Conservation (phyloP, 2,329 filamentous ascomycete species). For the Colletotrichum godetiae region DNA sequence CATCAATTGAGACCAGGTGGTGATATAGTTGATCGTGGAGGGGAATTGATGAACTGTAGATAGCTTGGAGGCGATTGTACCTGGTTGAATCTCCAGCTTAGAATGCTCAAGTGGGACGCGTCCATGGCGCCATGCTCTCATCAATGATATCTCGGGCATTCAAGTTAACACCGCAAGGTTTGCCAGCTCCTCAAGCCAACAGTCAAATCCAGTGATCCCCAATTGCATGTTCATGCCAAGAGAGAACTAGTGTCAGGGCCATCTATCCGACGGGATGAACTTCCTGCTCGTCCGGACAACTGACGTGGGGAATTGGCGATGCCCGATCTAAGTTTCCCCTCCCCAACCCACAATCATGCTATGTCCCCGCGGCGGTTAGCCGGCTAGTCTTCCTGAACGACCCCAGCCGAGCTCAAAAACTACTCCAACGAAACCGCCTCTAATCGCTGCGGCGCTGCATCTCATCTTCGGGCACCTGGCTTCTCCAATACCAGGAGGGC, state of each 20-base stretch:
- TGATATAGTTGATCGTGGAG: background rate
- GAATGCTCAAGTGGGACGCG: background rate
- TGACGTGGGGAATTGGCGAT: background rate
- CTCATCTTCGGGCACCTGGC: background rate
- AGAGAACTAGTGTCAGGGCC: background rate
- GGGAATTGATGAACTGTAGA: background rate
- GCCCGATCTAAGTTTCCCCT: background rate
- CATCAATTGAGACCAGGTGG: too few species aligned
- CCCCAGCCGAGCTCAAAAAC: background rate
- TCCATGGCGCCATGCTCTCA: background rate
- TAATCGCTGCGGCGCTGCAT: background rate
- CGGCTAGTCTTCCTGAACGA: background rate
- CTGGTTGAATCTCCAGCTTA: constrained; percentile 2
- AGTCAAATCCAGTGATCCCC: background rate
- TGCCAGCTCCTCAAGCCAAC: background rate
- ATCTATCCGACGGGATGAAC: constrained; percentile 15
- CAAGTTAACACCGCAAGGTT: too few species aligned
- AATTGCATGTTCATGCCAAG: background rate
- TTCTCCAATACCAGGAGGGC: too few species aligned
- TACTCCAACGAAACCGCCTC: background rate
- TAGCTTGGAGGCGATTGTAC: constrained; percentile 10
- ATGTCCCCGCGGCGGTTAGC: background rate
- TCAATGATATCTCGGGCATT: too few species aligned
- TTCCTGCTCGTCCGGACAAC: constrained; percentile 1
- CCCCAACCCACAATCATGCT: background rate